These are phyloP conservation scores for Lactarius quietus DNA, from an alignment of 768 basidiomycete genomes.

Conservation along the genomic window DNA sequence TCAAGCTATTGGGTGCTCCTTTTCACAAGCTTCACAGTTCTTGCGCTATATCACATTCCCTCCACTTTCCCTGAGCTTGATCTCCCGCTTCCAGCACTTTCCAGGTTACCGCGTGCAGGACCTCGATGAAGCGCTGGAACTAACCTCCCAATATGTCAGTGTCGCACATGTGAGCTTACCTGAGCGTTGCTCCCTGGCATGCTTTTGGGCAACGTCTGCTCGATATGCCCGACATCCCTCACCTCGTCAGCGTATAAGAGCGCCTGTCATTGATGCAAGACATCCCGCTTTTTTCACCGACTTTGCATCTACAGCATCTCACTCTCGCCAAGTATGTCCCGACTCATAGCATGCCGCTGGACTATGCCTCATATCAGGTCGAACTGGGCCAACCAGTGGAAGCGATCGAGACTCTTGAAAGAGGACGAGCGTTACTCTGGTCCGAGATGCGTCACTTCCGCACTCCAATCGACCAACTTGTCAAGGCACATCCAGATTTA, in stretches of 20 bases:
- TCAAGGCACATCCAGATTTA: too few relatives aligned
- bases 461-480: too few relatives aligned
- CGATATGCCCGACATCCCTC: not conserved
- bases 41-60: rapidly evolving
- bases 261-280: not conserved
- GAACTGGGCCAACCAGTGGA: not conserved
- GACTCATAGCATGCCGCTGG: not conserved
- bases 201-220: not conserved
- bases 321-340: not conserved
- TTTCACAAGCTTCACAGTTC: too few relatives aligned
- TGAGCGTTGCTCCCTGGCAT: not conserved
- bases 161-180: not conserved
- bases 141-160: not conserved
- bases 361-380: not conserved
- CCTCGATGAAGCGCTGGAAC: not conserved
- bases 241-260: not conserved
- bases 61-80: not conserved
- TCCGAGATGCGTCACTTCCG: too few relatives aligned
- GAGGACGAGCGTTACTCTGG: too few relatives aligned
- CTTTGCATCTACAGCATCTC: not conserved
- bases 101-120: not conserved
- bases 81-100: not conserved
- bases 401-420: too few relatives aligned
- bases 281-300: too few relatives aligned
- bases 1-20: not conserved